Percentiles rank a stretch among this genome's conserved stretches.
phyloP scores from a whole-genome alignment of 2,329 filamentous ascomycete species.

The Pestalotiopsis sp. region DNA sequence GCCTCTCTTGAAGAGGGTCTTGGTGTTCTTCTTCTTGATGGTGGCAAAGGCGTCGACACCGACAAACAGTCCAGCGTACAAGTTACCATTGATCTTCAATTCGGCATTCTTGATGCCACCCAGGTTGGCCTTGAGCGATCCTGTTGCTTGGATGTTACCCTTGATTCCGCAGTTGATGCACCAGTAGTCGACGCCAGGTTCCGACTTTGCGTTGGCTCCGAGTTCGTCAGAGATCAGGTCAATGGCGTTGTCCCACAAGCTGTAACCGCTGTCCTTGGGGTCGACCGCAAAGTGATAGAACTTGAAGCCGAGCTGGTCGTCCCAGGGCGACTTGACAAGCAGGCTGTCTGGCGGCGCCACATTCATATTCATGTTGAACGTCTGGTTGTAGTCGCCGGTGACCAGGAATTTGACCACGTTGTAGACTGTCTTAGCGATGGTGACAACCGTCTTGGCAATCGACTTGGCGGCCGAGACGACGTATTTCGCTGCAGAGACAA shows the following conservation, averaged over 20 bases:
- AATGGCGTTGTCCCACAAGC: slow-evolving; percentile 1
- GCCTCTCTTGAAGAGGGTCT: not conserved
- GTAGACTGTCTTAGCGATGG: not conserved
- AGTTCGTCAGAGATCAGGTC: not conserved
- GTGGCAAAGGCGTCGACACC: not conserved
- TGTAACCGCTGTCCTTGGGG: not conserved
- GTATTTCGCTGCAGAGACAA: not conserved
- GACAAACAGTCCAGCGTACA: slow-evolving; percentile 1
- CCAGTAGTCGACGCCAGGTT: not conserved
- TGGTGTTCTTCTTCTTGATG: slow-evolving; percentile 4
- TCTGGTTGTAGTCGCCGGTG: not conserved
- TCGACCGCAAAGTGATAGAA: slow-evolving; percentile 2
- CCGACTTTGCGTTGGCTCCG: not conserved
- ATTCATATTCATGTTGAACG: slow-evolving; percentile 3
- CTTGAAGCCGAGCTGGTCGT: slow-evolving; percentile 5
- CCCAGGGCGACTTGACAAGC: not conserved
- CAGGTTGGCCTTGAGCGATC: not conserved
- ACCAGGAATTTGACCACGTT: slow-evolving; percentile 1
- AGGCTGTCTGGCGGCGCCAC: not conserved
- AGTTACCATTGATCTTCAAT: not conserved
- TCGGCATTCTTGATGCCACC: not conserved
- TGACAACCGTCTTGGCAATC: slow-evolving; percentile 3
- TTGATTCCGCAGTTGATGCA: slow-evolving; percentile 8
- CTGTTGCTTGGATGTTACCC: not conserved
- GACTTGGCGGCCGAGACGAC: not conserved